Evolutionary conservation across 2,329 filamentous ascomycete genomes (phyloP), one percentile per base, ranked within the genome.

Genomic region (Trichoderma sp.): DNA sequence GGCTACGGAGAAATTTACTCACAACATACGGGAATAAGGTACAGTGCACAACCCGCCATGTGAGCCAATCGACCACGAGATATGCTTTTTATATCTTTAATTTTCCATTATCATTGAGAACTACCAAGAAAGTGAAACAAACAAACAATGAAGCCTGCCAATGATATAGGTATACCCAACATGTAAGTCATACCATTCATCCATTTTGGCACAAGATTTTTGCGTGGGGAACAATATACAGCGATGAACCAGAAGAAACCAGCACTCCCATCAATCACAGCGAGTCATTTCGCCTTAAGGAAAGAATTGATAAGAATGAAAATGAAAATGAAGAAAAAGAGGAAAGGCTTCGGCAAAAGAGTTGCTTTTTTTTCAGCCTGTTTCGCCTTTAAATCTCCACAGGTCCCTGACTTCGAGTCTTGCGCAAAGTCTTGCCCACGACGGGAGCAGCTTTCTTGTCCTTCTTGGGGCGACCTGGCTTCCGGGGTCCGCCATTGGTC

Each of bases 351-450:
- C 4, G 11, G 20, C 47, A 15, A 69, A 26, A 15, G 15, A 53
- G 23, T 17, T n/a, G 34, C 9, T 26, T 6, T 20, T 20, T 3
- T 47, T 34, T 50, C 61, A 50, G 57, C 47, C 23, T n/a, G 32
- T 36, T 62, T 32, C 9, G 39, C 26, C 36, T 20, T 55, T 43
- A 76, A 62, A 73, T 73, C 57, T 82, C 80, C 7, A 77, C 80
- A 2, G 81, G 80, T 0, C 83, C 83, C 74, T 84, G 82, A 72
- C 83, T 84, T 63, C 83, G 79, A 8, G 82, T 84, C 80, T 83
- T 84, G 57, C 82, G 79, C 59, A 79, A 78, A 7, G 83, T 82
- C 70, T 72, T 79, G 20, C 82, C 82, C 17, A 79, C 79, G 3
- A 74, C 68, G 0, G 79, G 76, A 23, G 75, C 67, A n/a, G 74